Evolutionary conservation across 1,139 yeast genomes (phyloP).

Genomic region (Blastobotrys proliferans): DNA sequence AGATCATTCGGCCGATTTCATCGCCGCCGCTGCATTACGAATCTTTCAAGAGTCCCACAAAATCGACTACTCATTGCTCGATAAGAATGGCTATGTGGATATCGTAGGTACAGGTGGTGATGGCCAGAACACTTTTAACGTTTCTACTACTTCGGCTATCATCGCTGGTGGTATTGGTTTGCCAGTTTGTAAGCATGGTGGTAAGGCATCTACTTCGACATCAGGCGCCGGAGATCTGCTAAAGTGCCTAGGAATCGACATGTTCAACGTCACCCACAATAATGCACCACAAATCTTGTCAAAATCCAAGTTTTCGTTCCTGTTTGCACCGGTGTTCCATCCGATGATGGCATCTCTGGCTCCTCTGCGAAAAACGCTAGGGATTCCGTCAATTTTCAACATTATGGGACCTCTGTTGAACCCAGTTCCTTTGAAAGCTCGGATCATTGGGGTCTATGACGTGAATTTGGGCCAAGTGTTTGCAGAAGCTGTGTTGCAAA

Average conservation of each 20-base stretch:
- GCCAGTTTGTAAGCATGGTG: constrained; percentile 87
- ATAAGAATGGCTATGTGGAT: constrained; percentile 62
- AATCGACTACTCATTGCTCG: constrained; percentile 37
- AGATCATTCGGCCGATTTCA: constrained; percentile 77
- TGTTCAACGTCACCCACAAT: constrained; percentile 59
- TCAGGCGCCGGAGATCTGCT: constrained; percentile 94
- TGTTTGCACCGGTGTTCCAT: constrained; percentile 93
- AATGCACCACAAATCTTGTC: constrained; percentile 63
- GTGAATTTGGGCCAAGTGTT: constrained; percentile 75
- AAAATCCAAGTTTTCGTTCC: constrained; percentile 58
- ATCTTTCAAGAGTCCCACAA: constrained; percentile 46
- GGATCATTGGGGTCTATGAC: constrained; percentile 86
- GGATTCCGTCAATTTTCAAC: constrained; percentile 90
- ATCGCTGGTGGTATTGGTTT: constrained; percentile 90
- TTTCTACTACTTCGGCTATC: constrained; percentile 90
- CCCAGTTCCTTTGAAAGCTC: constrained; percentile 78
- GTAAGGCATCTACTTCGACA: constrained; percentile 88
- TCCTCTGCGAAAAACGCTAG: constrained; percentile 65
- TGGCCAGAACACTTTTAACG: constrained; percentile 94
- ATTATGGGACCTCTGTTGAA: constrained; percentile 88
- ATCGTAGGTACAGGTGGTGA: constrained; percentile 99
- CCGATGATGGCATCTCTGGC: constrained; percentile 89
- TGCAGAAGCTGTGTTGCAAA: constrained; percentile 68
- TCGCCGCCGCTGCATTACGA: constrained; percentile 80
- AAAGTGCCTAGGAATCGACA: constrained; percentile 69